These are phyloP conservation scores for Heritiera littoralis DNA, from an alignment of 345 rosid species.

Conservation along the genomic window DNA sequence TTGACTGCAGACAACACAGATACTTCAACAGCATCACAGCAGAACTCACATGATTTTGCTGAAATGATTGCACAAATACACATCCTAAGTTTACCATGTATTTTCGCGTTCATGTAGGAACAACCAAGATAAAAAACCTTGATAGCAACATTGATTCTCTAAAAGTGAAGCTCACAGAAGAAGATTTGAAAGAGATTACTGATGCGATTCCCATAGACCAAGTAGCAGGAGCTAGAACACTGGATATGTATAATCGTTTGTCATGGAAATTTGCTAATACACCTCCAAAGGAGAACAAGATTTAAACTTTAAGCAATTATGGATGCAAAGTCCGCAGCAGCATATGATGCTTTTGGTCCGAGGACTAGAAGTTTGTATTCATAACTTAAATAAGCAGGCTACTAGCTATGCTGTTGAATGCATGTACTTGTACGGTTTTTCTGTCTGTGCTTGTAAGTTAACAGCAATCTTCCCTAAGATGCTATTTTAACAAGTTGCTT, in stretches of 20 bases:
- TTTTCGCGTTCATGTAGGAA: not conserved
- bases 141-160: conserved; percentile 14
- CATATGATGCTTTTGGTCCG: not conserved
- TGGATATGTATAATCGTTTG: not conserved
- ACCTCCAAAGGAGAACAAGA: conserved; percentile 7
- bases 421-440: not conserved
- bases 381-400: not conserved
- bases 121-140: conserved; percentile 15
- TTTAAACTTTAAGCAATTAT: not conserved
- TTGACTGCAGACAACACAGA: not conserved
- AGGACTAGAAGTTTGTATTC: not conserved
- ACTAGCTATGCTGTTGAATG: not conserved
- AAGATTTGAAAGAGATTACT: conserved; percentile 2
- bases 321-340: not conserved
- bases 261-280: conserved; percentile 18
- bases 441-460: not conserved
- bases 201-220: not conserved
- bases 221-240: not conserved
- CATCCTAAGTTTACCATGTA: not conserved
- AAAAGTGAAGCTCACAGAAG: conserved; percentile 10
- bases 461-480: not conserved
- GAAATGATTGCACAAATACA: not conserved
- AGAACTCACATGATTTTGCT: no score
- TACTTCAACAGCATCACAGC: no score
- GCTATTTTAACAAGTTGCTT: not conserved